Base-by-base conservation (phyloP, 108 stramenopile genomes). In the Skeletonema tropicum region DNA sequence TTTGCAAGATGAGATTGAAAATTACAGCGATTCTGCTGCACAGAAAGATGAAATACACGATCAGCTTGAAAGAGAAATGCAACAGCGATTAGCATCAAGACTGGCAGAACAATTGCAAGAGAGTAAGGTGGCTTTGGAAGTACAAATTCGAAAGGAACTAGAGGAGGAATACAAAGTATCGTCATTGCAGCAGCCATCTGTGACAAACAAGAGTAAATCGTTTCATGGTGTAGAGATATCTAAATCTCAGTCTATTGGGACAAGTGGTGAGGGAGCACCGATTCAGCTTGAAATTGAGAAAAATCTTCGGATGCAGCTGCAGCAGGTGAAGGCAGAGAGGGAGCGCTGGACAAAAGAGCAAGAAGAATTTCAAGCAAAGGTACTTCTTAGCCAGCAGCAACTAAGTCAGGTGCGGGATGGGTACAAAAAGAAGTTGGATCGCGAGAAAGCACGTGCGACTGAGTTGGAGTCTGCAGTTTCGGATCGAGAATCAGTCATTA, bases 51-150 rank as follows among this genome's bases (percentile, higher is more conserved):
- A 63, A 26, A 14, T 39, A 10, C 49, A 65, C 17, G 65, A 57
- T 14, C 41, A 71, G 30, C 25, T 77, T 30, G 77, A 77, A 36
- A 77, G 70, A 60, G 77, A 77, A 26, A 77, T 77, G 77, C 77
- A 77, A 36, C 70, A 77, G 12, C 70, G 77, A 13, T 29, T 77
- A 21, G 33, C 70, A n/a, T 57, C 71, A 32, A 70, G 77, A 48
- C 58, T 77, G 19, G 65, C 64, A 8, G 41, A 17, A 38, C 77
- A 77, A 46, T 58, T 77, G 65, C 39, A 70, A 5, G 70, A 71
- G 15, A 71, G 62, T 21, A 68, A 77, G 58, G 10, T 70, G n/a
- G 64, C 36, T 9, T 66, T 77, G 42, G 77, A 77, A 33, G 14
- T 11, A 2, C 63, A 64, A 35, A 59, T 77, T 12, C 69, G 77